Percentiles rank a stretch among this genome's conserved stretches.
Evolutionary conservation across 768 basidiomycete genomes (phyloP).

Genomic region (Pholiota microspora): DNA sequence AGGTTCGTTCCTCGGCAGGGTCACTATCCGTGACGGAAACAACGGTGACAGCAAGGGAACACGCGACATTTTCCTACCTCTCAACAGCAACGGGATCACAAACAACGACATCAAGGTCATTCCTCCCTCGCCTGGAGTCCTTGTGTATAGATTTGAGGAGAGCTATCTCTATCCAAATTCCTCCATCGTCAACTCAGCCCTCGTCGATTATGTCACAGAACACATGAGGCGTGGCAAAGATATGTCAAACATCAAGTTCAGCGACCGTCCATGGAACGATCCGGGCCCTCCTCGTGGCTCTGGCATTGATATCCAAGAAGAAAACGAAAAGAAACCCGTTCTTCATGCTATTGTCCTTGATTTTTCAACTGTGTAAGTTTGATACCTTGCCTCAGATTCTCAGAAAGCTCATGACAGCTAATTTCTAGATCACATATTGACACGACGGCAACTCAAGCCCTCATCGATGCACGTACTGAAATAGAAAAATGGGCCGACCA

Average conservation of each 20-base stretch:
- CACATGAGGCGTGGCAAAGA: slow-evolving; percentile 78
- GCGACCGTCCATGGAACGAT: slow-evolving; percentile 94
- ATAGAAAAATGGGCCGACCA: slow-evolving; percentile 87
- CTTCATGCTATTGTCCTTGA: slow-evolving; percentile 90
- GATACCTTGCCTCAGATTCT: neutral
- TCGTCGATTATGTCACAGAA: slow-evolving; percentile 81
- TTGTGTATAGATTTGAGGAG: slow-evolving; percentile 93
- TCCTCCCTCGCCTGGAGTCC: slow-evolving; percentile 79
- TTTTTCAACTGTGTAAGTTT: slow-evolving; percentile 76
- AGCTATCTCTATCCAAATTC: slow-evolving; percentile 85
- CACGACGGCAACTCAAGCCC: slow-evolving; percentile 86
- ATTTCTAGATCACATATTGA: slow-evolving; percentile 76
- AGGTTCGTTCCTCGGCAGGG: slow-evolving; percentile 88
- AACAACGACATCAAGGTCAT: slow-evolving; percentile 71
- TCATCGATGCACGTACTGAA: slow-evolving; percentile 84
- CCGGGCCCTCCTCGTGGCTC: slow-evolving; percentile 60
- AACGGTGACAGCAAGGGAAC: slow-evolving; percentile 28
- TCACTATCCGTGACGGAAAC: slow-evolving; percentile 50
- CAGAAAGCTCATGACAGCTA: neutral
- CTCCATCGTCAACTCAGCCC: slow-evolving; percentile 59
- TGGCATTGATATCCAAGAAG: slow-evolving; percentile 49
- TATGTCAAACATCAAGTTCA: slow-evolving; percentile 54
- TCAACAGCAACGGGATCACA: slow-evolving; percentile 56
- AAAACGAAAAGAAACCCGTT: slow-evolving; percentile 55
- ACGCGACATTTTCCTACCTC: slow-evolving; percentile 85